Evolutionary conservation across 257 asterid genomes (phyloP).

Genomic region (Sherardia arvensis): DNA sequence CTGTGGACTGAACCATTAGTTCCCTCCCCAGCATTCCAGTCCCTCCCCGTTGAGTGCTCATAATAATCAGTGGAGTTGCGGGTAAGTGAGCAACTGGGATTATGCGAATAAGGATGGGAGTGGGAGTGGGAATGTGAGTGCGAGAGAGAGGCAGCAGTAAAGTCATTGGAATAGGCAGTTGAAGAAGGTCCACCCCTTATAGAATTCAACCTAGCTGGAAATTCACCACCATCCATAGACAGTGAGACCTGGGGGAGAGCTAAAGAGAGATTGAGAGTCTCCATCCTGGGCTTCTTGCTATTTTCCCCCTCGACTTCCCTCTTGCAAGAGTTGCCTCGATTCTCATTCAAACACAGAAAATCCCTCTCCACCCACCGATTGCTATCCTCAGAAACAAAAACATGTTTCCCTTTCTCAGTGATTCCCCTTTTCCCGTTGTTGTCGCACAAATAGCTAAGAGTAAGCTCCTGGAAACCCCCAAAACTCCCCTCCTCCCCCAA

Average conservation of each 20-base stretch:
- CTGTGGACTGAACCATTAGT: conserved; percentile 87
- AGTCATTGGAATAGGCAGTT: conserved; percentile 63
- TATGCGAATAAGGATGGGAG: conserved; percentile 73
- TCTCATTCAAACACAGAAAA: conserved; percentile 63
- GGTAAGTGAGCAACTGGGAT: conserved; percentile 85
- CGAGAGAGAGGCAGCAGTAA: conserved; percentile 67
- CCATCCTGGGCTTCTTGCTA: conserved; percentile 72
- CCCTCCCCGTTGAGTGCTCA: conserved; percentile 54
- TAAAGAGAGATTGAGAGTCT: conserved; percentile 71
- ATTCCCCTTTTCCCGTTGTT: conserved; percentile 44
- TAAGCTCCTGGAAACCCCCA: conserved; percentile 58
- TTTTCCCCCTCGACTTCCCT: conserved; percentile 53
- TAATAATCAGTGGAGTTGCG: conserved; percentile 59
- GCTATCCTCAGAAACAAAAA: conserved; percentile 40
- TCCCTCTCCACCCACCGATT: conserved; percentile 66
- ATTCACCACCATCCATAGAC: conserved; percentile 64
- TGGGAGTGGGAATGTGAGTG: conserved; percentile 61
- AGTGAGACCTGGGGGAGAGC: conserved; percentile 73
- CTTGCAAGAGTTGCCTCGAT: conserved; percentile 38
- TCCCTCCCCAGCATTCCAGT: conserved; percentile 93
- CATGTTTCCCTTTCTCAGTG: conserved; percentile 61
- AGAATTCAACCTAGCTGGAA: conserved; percentile 49
- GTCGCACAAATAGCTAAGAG: conserved; percentile 80
- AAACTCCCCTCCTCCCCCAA: conserved; percentile 44
- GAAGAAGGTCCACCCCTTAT: conserved; percentile 66